These are phyloP conservation scores for Fusarium sp. DNA, from an alignment of 2,329 filamentous ascomycete genomes.

Conservation along the genomic window DNA sequence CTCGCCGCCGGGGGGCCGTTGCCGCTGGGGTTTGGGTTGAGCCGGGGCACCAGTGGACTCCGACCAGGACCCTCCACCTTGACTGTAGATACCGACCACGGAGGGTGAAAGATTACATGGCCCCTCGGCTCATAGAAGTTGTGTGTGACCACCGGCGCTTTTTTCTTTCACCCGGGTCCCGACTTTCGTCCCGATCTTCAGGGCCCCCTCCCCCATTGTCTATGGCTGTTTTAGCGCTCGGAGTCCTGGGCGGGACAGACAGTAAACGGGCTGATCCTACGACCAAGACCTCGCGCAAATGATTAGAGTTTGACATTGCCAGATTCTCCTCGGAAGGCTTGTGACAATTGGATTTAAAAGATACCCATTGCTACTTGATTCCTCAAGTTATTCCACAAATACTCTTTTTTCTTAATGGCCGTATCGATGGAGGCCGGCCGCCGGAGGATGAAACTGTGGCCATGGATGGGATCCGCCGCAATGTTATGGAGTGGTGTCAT, in stretches of 20 bases:
- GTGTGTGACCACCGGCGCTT: not conserved
- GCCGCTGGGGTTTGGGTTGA: conserved; percentile 18
- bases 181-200: conserved; percentile 9
- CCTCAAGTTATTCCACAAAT: not conserved
- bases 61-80: not conserved
- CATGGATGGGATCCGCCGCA: conserved; percentile 4
- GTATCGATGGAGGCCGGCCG: not conserved
- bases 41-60: not conserved
- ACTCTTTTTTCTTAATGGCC: not conserved
- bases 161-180: conserved; percentile 2
- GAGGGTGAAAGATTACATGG: not conserved
- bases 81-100: not conserved
- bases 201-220: not conserved
- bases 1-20: conserved; percentile 6
- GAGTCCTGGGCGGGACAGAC: not conserved
- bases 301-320: not conserved
- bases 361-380: not conserved
- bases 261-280: not conserved
- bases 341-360: conserved; percentile 1
- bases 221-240: conserved; percentile 1
- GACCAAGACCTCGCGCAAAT: not conserved
- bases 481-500: conserved; percentile 28
- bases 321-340: not conserved
- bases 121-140: not conserved
- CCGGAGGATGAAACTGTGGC: conserved; percentile 14